Conservation (phyloP, 192 early-diverging fungal species). For the Funneliformis mosseae region DNA sequence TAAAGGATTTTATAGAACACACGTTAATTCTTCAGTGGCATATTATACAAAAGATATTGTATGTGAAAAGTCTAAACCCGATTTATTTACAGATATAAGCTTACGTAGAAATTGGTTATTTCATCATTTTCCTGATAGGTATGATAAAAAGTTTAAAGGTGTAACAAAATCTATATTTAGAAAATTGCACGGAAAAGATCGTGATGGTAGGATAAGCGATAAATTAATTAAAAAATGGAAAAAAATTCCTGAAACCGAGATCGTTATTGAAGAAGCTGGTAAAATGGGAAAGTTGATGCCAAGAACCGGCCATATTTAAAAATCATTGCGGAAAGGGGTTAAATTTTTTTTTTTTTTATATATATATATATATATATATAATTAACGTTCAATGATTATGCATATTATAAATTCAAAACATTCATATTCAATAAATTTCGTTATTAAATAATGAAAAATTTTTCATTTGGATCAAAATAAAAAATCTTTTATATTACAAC, state of each 20-base stretch:
- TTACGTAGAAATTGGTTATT: slow-evolving; percentile 45
- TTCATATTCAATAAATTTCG: no score
- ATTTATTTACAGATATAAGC: slow-evolving; percentile 41
- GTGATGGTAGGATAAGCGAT: background rate
- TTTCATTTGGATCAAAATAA: no score
- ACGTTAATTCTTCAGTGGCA: slow-evolving; percentile 33
- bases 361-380: no score
- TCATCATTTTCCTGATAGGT: slow-evolving; percentile 50
- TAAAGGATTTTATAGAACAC: slow-evolving; percentile 38
- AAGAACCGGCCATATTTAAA: slow-evolving; percentile 11
- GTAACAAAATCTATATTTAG: slow-evolving; percentile 28
- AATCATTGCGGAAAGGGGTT: background rate
- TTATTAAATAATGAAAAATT: no score
- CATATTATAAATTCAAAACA: no score
- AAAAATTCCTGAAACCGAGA: background rate
- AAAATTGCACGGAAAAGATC: background rate
- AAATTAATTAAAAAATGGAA: slow-evolving; percentile 13
- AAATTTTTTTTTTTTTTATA: no score
- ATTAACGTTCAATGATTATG: no score
- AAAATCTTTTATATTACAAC: no score
- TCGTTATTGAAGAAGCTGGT: background rate
- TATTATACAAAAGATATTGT: slow-evolving; percentile 46
- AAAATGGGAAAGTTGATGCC: slow-evolving; percentile 17
- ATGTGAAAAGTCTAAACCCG: slow-evolving; percentile 43
- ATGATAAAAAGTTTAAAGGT: slow-evolving; percentile 41